These are phyloP conservation scores for Gossypium davidsonii DNA, from an alignment of 441 rosid species.

Conservation along the genomic window DNA sequence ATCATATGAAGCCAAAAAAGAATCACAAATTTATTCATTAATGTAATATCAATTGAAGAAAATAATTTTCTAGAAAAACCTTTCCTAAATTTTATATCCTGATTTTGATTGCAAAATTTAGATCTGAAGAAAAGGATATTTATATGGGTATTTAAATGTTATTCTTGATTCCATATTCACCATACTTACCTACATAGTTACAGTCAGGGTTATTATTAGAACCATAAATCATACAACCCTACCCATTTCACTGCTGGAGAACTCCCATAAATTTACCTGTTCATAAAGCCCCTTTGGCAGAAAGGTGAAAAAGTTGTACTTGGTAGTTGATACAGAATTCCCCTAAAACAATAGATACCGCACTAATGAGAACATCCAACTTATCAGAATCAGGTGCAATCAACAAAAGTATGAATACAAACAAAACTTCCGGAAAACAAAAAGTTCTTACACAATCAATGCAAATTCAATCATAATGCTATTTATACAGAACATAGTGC, in stretches of 20 bases:
- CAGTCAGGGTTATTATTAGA: neutral
- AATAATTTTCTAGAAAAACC: neutral
- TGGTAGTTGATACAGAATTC: conserved; percentile 88
- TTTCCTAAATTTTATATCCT: neutral
- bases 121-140: neutral
- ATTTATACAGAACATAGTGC: neutral
- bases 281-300: conserved; percentile 95
- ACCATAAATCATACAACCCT: neutral
- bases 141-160: neutral
- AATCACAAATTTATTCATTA: neutral
- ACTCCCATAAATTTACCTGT: conserved; percentile 50
- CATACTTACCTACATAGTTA: neutral
- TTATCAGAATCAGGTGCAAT: conserved; percentile 10
- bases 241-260: neutral
- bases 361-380: conserved; percentile 19
- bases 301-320: conserved; percentile 91
- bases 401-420: neutral
- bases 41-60: neutral
- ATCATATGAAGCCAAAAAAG: neutral
- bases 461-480: neutral
- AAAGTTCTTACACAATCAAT: conserved; percentile 6
- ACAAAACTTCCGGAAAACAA: neutral
- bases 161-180: neutral
- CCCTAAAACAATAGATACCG: conserved; percentile 50
- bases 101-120: neutral